Evolutionary conservation across 2,329 filamentous ascomycete genomes (phyloP), one percentile per base, ranked within the genome.

Genomic region (Pseudogymnoascus sp.): DNA sequence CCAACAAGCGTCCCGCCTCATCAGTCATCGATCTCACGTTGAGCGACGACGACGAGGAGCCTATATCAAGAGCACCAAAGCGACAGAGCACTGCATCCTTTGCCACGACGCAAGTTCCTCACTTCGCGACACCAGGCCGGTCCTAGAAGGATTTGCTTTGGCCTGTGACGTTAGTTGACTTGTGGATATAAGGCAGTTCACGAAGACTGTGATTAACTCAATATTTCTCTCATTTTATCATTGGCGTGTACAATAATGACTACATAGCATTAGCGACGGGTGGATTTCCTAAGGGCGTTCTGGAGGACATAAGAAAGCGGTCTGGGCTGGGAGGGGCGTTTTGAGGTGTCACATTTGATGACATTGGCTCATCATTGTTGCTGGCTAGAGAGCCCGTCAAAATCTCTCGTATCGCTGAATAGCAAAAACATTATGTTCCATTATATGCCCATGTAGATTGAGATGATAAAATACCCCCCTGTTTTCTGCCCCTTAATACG

Each of bases 1-100:
- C 64, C 9, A 48, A 72, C 48, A 83, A 83, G 67, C 72, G 80
- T 62, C 70, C 78, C 12, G 75, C 75, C 31, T 71, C 76, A 15
- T 73, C 76, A 64, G 75, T 83, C n/a, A 82, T 83, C 64, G 81
- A 83, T 66, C 71, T 83, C 40, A 83, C 80, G 3, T 74, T 76
- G 12, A 82, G 79, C 66, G 80, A 79, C 58, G 79, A 82, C 60
- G 79, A 82, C 42, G 77, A 78, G 39, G 74, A 74, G 8, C 77
- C 71, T 7, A 55, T 69, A n/a, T 64, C 66, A 36, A 69, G 70
- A 62, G 62, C 68, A 29, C 67, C 70, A 5, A 76, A 76, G 64
- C 66, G 71, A 40, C 71, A 70, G 59, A 58, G 48, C 31, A 59
- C 31, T 6, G 58, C 58, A 27, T n/a, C 58, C 18, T 59, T 40